phyloP scores from a whole-genome alignment of 2,329 filamentous ascomycete genomes.

The Pestalotiopsis sp. region DNA sequence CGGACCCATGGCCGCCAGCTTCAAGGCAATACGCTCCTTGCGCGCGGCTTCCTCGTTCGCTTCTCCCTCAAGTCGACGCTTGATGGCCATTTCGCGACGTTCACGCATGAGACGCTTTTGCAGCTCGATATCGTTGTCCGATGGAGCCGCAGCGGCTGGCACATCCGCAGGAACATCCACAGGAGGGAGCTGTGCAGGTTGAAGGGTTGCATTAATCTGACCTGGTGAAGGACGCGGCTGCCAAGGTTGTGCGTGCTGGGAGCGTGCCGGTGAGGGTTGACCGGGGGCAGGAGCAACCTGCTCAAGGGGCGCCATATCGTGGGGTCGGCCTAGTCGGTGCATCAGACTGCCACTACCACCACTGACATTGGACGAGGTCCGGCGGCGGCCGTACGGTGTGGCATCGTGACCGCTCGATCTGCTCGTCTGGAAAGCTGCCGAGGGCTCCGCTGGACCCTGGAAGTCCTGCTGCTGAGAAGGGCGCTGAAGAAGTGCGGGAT shows the following conservation, averaged over 20 bases:
- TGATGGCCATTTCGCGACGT: slow-evolving; percentile 69
- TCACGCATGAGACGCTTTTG: slow-evolving; percentile 77
- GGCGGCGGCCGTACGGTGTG: slow-evolving; percentile 69
- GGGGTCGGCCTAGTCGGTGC: slow-evolving; percentile 55
- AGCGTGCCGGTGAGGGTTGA: slow-evolving; percentile 41
- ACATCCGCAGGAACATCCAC: slow-evolving; percentile 21
- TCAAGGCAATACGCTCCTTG: slow-evolving; percentile 71
- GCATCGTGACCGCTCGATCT: slow-evolving; percentile 68
- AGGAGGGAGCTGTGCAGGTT: slow-evolving; percentile 36
- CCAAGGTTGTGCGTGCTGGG: slow-evolving; percentile 38
- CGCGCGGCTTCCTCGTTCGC: slow-evolving; percentile 73
- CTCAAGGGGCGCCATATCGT: slow-evolving; percentile 48
- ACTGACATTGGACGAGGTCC: slow-evolving; percentile 90
- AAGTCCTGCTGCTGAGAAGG: slow-evolving; percentile 64
- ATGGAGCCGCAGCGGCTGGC: slow-evolving; percentile 35
- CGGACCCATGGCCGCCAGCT: slow-evolving; percentile 71
- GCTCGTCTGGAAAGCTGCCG: slow-evolving; percentile 82
- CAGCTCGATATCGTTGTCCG: slow-evolving; percentile 61
- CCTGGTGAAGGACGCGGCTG: slow-evolving; percentile 49
- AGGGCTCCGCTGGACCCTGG: slow-evolving; percentile 75
- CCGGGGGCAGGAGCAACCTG: slow-evolving; percentile 40
- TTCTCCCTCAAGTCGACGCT: slow-evolving; percentile 69
- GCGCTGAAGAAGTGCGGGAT: slow-evolving; percentile 77
- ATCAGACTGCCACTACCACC: slow-evolving; percentile 76
- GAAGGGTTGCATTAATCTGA: slow-evolving; percentile 41